Conservation (phyloP, 2,329 filamentous ascomycete species). For the Verticillium nubilum region DNA sequence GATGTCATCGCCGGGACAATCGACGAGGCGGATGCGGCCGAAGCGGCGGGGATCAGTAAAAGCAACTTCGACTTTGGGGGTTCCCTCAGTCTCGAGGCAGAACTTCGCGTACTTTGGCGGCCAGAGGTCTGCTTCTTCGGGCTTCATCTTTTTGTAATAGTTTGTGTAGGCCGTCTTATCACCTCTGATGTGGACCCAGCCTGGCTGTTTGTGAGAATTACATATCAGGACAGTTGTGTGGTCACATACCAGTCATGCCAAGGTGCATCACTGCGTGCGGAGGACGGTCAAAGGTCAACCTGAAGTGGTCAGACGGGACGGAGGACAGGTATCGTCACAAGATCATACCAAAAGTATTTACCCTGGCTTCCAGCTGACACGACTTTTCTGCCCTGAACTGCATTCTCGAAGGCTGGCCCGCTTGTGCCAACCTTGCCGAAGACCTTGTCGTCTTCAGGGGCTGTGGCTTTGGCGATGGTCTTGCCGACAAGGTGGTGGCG, state of each 20-base stretch:
- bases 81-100: slow-evolving; percentile 58
- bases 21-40: slow-evolving; percentile 72
- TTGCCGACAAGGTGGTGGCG: slow-evolving; percentile 79
- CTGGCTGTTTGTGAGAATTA: slow-evolving; percentile 18
- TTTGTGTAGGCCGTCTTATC: slow-evolving; percentile 73
- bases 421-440: slow-evolving; percentile 88
- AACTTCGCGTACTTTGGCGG: slow-evolving; percentile 92
- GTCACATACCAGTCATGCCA: slow-evolving; percentile 56
- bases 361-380: slow-evolving; percentile 74
- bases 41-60: slow-evolving; percentile 83
- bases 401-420: slow-evolving; percentile 66
- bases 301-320: slow-evolving; percentile 9
- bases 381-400: slow-evolving; percentile 69
- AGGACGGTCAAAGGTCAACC: slow-evolving; percentile 58
- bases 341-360: slow-evolving; percentile 82
- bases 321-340: not conserved
- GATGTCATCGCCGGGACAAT: slow-evolving; percentile 73
- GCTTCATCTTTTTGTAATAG: slow-evolving; percentile 69
- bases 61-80: slow-evolving; percentile 55
- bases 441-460: slow-evolving; percentile 75
- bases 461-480: slow-evolving; percentile 63
- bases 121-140: slow-evolving; percentile 61
- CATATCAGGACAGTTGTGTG: not conserved
- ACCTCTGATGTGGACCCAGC: slow-evolving; percentile 85
- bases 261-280: slow-evolving; percentile 90